Evolutionary conservation across 2,329 filamentous ascomycete species (phyloP).

Genomic region (Penicillium sp.): DNA sequence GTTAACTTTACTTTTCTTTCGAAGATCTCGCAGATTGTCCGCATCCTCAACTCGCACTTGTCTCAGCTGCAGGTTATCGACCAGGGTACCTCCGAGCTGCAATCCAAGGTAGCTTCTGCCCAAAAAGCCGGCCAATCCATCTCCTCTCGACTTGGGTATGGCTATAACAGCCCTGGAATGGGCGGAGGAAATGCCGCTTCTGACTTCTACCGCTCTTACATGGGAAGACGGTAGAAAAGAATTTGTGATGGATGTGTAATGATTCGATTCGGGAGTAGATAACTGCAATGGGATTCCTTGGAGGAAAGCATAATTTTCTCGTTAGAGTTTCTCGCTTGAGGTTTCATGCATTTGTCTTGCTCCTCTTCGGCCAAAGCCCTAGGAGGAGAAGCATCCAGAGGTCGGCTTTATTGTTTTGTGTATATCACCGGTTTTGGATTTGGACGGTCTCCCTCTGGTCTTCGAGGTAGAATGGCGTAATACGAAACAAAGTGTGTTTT

Average conservation of each 20-base stretch:
- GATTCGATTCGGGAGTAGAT: conserved; percentile 34
- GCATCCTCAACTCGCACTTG: conserved; percentile 91
- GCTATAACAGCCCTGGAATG: conserved; percentile 40
- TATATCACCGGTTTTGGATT: conserved; percentile 6
- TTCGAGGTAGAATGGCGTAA: conserved; percentile 1
- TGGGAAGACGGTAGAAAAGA: conserved; percentile 65
- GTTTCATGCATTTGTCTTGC: conserved; percentile 5
- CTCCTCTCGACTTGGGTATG: conserved; percentile 46
- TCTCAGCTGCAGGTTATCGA: conserved; percentile 94
- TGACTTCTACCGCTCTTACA: conserved; percentile 88
- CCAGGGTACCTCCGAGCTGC: conserved; percentile 76
- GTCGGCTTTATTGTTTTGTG: conserved; percentile 8
- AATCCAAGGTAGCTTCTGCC: conserved; percentile 79
- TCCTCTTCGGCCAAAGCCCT: not conserved
- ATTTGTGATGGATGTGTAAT: conserved; percentile 33
- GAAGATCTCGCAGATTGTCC: conserved; percentile 91
- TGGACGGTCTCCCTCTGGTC: not conserved
- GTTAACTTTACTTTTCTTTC: conserved; percentile 15
- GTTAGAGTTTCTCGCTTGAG: not conserved
- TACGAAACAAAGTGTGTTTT: not conserved
- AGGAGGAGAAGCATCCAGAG: conserved; percentile 1
- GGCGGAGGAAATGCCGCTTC: conserved; percentile 70
- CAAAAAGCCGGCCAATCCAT: conserved; percentile 74
- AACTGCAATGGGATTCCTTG: conserved; percentile 13
- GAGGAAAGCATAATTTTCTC: not conserved